phyloP scores from a whole-genome alignment of 1,139 yeast species.

The Geotrichum klebahnii region DNA sequence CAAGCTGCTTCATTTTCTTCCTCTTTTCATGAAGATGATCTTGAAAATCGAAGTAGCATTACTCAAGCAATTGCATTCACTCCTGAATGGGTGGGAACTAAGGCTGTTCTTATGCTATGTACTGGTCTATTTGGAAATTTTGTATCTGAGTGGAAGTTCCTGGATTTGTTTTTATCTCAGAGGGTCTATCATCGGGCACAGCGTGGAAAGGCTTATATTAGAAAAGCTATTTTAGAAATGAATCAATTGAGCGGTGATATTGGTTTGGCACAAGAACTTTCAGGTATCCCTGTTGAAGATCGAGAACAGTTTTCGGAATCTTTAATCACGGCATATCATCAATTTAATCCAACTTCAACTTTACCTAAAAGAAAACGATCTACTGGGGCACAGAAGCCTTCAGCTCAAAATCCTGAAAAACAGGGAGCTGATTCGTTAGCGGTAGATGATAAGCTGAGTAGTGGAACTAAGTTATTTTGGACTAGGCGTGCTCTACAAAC shows the following conservation, averaged over 20 bases:
- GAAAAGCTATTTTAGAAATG: constrained; percentile 34
- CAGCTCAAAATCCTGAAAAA: background rate
- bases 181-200: constrained; percentile 26
- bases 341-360: constrained; percentile 19
- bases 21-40: constrained; percentile 10
- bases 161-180: constrained; percentile 31
- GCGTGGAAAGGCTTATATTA: constrained; percentile 28
- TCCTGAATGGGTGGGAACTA: constrained; percentile 14
- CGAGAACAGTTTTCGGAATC: constrained; percentile 8
- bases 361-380: constrained; percentile 21
- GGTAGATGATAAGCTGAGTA: constrained; percentile 3
- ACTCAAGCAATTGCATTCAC: constrained; percentile 4
- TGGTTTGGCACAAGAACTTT: constrained; percentile 10
- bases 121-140: constrained; percentile 19
- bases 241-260: constrained; percentile 18
- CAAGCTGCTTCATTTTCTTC: constrained; percentile 22
- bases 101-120: constrained; percentile 9
- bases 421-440: background rate
- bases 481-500: constrained; percentile 29
- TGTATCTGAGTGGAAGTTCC: constrained; percentile 22
- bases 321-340: constrained; percentile 12
- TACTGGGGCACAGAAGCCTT: background rate
- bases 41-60: background rate
- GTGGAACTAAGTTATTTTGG: constrained; percentile 24
- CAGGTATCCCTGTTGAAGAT: background rate